Evolutionary conservation across 805 yeast species (phyloP).

Genomic region (Kuraishia cidri): DNA sequence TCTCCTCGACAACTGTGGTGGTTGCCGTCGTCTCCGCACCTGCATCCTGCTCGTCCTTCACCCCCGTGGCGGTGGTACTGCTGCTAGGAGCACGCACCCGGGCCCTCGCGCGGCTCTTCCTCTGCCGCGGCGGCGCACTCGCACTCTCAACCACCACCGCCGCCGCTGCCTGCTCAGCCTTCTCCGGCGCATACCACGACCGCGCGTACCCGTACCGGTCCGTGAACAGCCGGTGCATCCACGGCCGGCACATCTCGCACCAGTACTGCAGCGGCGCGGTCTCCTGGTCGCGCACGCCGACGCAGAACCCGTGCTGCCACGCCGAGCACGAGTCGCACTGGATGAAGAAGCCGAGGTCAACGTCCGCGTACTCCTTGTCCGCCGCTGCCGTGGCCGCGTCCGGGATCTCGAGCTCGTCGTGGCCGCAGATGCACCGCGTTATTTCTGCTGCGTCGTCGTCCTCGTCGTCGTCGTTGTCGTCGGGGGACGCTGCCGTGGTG

Average conservation of each 20-base stretch:
- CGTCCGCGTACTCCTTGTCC: slow-evolving; percentile 25
- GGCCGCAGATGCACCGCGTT: slow-evolving; percentile 48
- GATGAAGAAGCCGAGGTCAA: slow-evolving; percentile 55
- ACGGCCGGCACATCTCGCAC: slow-evolving; percentile 91
- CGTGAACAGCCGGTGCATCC: slow-evolving; percentile 51
- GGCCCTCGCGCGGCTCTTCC: too few species aligned
- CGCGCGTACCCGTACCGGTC: slow-evolving; percentile 38
- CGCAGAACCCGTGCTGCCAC: slow-evolving; percentile 98
- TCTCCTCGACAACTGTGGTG: slow-evolving; percentile 4
- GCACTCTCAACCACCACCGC: slow-evolving; percentile 10
- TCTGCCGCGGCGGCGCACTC: slow-evolving; percentile 14
- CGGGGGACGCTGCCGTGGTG: slow-evolving; percentile 5
- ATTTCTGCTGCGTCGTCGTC: slow-evolving; percentile 34
- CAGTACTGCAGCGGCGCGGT: slow-evolving; percentile 89
- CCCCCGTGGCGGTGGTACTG: slow-evolving; percentile 6
- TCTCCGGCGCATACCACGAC: slow-evolving; percentile 37
- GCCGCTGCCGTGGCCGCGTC: too few species aligned
- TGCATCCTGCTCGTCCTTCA: not conserved
- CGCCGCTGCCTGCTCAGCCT: slow-evolving; percentile 2
- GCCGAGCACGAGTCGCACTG: slow-evolving; percentile 88
- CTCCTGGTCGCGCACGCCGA: slow-evolving; percentile 66
- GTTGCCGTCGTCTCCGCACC: slow-evolving; percentile 2
- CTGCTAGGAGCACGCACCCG: not conserved
- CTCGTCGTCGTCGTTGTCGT: slow-evolving; percentile 7
- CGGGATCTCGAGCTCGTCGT: slow-evolving; percentile 29